A percentile compares a stretch with the other conserved stretches of the same genome.
These are phyloP conservation scores for Dichomitus squalens DNA, from an alignment of 1,284 basidiomycete species.

Conservation along the genomic window DNA sequence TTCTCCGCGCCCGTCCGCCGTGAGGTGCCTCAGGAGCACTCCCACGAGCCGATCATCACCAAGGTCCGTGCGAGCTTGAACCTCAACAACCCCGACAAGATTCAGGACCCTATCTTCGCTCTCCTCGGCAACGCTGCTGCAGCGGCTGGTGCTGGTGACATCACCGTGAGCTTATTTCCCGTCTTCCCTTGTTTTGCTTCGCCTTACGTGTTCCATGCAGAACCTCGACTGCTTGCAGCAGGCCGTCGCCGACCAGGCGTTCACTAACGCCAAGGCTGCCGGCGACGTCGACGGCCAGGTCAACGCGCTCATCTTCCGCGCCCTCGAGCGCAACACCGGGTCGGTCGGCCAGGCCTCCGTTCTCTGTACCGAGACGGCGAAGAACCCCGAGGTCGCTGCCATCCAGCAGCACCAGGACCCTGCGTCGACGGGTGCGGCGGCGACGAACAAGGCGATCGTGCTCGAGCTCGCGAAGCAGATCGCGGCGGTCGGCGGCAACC, in stretches of 20 bases:
- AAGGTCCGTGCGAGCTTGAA: conserved; percentile 49
- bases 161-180: conserved; percentile 42
- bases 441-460: conserved; percentile 62
- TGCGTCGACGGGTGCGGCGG: conserved; percentile 57
- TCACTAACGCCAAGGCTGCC: conserved; percentile 70
- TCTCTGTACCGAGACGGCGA: conserved; percentile 56
- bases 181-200: neutral
- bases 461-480: conserved; percentile 67
- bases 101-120: conserved; percentile 65
- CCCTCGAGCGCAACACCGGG: conserved; percentile 69
- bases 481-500: conserved; percentile 62
- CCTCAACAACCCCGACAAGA: conserved; percentile 61
- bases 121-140: conserved; percentile 69
- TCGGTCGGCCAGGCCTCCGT: conserved; percentile 52
- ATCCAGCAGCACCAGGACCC: conserved; percentile 73
- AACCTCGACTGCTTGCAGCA: conserved; percentile 68
- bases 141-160: conserved; percentile 50
- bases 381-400: conserved; percentile 70
- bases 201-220: conserved; percentile 30
- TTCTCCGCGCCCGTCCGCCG: conserved; percentile 51
- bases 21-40: conserved; percentile 74
- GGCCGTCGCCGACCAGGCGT: conserved; percentile 66
- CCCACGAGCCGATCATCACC: conserved; percentile 59
- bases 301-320: conserved; percentile 63
- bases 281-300: conserved; percentile 59